Conservation (phyloP, 164 flowering plant species). For the Stephania cephalantha region DNA sequence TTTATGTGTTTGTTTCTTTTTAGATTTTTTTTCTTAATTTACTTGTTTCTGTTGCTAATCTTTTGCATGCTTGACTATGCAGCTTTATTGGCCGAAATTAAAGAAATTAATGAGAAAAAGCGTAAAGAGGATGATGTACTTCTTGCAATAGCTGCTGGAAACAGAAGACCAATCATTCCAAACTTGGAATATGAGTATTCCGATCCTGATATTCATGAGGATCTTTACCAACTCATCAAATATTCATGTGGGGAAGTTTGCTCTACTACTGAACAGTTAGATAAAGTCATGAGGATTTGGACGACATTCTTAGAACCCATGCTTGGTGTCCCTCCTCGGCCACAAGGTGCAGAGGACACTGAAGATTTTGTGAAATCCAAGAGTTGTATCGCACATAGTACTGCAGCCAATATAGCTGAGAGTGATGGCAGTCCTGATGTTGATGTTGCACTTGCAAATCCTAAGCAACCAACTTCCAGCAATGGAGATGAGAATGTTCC, state of each 20-base stretch:
- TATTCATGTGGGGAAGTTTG: conserved; percentile 63
- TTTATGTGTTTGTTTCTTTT: neutral
- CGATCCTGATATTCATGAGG: conserved; percentile 78
- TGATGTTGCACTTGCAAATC: conserved; percentile 23
- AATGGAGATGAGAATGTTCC: conserved; percentile 40
- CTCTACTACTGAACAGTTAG: conserved; percentile 65
- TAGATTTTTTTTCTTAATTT: neutral
- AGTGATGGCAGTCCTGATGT: conserved; percentile 50
- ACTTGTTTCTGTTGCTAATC: neutral
- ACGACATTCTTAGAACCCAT: conserved; percentile 76
- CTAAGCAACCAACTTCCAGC: conserved; percentile 35
- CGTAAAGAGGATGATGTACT: conserved; percentile 70
- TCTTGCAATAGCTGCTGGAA: conserved; percentile 74
- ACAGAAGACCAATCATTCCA: conserved; percentile 42
- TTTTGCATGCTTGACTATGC: conserved; percentile 13
- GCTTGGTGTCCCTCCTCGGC: conserved; percentile 68
- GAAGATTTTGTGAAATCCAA: conserved; percentile 61
- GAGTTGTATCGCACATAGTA: conserved; percentile 31
- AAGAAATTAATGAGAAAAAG: conserved; percentile 80
- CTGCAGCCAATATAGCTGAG: conserved; percentile 31
- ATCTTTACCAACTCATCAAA: conserved; percentile 29
- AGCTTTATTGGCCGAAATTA: conserved; percentile 81
- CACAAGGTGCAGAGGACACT: conserved; percentile 67
- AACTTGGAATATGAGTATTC: conserved; percentile 17
- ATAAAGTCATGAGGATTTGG: conserved; percentile 93